phyloP scores from a whole-genome alignment of 345 rosid genomes.

The Physaria fendleri region DNA sequence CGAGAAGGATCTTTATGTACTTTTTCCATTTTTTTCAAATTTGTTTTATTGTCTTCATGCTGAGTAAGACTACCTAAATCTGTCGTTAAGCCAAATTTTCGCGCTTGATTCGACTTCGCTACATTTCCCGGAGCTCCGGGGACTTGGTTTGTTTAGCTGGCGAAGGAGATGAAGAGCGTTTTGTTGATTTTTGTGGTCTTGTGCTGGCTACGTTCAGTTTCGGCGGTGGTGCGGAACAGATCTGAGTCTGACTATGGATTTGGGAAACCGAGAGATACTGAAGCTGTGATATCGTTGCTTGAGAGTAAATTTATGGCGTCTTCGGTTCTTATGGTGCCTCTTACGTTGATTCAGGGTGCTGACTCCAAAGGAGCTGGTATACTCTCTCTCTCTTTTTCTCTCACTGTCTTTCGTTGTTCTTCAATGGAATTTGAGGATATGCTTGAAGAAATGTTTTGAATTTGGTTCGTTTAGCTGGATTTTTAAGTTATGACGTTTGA shows the following conservation, averaged over 20 bases:
- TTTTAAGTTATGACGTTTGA: neutral
- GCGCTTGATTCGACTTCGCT: constrained; percentile 17
- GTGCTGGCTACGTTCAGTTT: constrained; percentile 12
- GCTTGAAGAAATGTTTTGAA: neutral
- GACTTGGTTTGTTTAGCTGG: neutral
- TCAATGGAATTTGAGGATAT: neutral
- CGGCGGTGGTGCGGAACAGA: constrained; percentile 31
- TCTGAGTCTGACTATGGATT: constrained; percentile 38
- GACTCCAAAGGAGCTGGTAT: constrained; percentile 84
- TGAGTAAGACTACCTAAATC: neutral
- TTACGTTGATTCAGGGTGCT: constrained; percentile 80
- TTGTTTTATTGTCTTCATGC: neutral
- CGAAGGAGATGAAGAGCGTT: constrained; percentile 14
- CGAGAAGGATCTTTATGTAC: neutral
- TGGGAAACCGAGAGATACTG: constrained; percentile 24
- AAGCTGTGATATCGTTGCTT: constrained; percentile 19
- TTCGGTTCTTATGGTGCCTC: constrained; percentile 50
- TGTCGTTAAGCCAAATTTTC: neutral
- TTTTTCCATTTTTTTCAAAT: neutral
- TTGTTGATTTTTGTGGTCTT: neutral
- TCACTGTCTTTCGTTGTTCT: neutral
- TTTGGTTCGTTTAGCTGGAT: neutral
- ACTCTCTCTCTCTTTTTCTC: neutral
- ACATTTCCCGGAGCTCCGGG: constrained; percentile 13
- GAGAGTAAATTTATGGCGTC: constrained; percentile 22